Conservation (phyloP, 2,329 filamentous ascomycete species). For the Cladophialophora bantiana region DNA sequence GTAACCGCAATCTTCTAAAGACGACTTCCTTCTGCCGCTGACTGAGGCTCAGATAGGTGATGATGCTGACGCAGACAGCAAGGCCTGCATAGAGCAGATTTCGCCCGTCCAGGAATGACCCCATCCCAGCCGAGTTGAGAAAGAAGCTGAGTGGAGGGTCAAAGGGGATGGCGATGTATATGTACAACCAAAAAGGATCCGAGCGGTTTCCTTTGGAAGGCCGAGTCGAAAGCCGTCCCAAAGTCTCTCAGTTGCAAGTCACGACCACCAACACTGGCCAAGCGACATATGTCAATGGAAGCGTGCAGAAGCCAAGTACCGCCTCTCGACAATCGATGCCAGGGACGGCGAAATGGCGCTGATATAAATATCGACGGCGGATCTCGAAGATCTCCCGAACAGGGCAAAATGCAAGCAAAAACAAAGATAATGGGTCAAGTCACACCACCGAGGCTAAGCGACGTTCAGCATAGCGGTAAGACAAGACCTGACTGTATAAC, state of each 20-base stretch:
- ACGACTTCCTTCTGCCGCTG: conserved; percentile 49
- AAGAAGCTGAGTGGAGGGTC: not conserved
- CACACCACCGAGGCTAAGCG: conserved; percentile 20
- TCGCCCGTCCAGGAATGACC: conserved; percentile 24
- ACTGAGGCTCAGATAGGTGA: conserved; percentile 43
- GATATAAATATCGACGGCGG: conserved; percentile 26
- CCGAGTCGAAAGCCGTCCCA: conserved; percentile 3
- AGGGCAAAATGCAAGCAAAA: conserved; percentile 25
- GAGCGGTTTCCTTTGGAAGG: not conserved
- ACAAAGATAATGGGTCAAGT: conserved; percentile 25
- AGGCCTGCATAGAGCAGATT: conserved; percentile 32
- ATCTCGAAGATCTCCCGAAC: conserved; percentile 24
- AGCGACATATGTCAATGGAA: conserved; percentile 13
- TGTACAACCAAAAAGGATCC: not conserved
- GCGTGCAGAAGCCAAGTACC: conserved; percentile 12
- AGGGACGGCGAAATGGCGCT: conserved; percentile 14
- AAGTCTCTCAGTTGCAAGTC: not conserved
- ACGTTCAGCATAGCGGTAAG: conserved; percentile 13
- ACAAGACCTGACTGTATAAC: conserved; percentile 12
- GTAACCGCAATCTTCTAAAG: conserved; percentile 49
- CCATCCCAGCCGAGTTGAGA: conserved; percentile 8
- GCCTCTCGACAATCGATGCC: conserved; percentile 12
- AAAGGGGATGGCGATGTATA: not conserved
- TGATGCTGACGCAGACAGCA: conserved; percentile 24
- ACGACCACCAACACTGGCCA: conserved; percentile 4